These are phyloP conservation scores for Oryza australiensis DNA, from an alignment of 176 grass and related monocot species.

Conservation along the genomic window DNA sequence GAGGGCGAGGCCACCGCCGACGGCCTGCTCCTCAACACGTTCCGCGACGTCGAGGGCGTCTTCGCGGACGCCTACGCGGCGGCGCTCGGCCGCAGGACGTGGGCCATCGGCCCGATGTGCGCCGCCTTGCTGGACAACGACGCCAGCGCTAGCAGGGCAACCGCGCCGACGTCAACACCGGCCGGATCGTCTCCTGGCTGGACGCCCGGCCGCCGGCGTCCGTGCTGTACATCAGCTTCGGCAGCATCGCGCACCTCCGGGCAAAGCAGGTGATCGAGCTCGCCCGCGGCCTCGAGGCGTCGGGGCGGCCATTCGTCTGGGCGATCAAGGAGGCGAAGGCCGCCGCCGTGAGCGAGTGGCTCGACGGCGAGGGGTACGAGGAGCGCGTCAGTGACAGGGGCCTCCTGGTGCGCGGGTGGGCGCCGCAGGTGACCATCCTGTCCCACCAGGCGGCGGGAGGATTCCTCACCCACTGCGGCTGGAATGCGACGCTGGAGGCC, in stretches of 20 bases:
- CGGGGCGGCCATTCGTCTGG: constrained; percentile 49
- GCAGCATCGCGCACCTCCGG: constrained; percentile 32
- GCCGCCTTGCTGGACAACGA: background rate
- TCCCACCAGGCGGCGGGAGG: constrained; percentile 43
- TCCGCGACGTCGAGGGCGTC: constrained; percentile 5
- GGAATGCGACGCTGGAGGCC: constrained; percentile 41
- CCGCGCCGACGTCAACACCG: background rate
- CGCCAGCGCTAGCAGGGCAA: constrained; percentile 16
- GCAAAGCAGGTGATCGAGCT: constrained; percentile 49
- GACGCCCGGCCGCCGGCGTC: constrained; percentile 9
- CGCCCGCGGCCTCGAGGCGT: constrained; percentile 48
- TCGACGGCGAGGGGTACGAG: constrained; percentile 32
- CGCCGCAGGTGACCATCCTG: constrained; percentile 53
- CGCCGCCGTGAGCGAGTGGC: background rate
- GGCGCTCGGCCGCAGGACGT: constrained; percentile 35
- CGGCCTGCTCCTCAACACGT: constrained; percentile 49
- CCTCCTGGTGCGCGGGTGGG: constrained; percentile 48
- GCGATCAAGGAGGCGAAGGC: constrained; percentile 6
- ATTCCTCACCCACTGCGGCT: constrained; percentile 39
- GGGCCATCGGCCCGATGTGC: constrained; percentile 36
- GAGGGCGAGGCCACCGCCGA: constrained; percentile 39
- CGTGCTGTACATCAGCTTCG: constrained; percentile 60
- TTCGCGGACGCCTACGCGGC: constrained; percentile 36
- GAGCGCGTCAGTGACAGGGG: constrained; percentile 8
- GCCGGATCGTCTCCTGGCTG: constrained; percentile 30